Conservation (phyloP, 768 basidiomycete species). For the Holtermannia corniformis region DNA sequence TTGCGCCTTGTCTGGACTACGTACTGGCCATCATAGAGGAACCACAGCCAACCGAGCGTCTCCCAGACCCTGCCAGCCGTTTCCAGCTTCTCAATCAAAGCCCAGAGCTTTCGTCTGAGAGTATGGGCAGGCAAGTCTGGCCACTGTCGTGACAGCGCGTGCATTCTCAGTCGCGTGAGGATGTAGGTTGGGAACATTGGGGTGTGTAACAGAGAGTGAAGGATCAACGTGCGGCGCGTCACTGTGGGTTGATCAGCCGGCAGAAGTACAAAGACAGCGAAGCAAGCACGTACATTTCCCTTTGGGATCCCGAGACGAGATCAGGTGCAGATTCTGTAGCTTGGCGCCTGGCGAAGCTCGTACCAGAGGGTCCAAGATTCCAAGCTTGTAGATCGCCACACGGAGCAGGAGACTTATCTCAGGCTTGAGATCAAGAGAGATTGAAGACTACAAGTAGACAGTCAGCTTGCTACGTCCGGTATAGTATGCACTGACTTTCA, state of each 20-base stretch:
- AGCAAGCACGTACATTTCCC: conserved; percentile 43
- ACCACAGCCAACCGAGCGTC: conserved; percentile 67
- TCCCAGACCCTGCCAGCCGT: conserved; percentile 55
- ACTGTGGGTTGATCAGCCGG: conserved; percentile 47
- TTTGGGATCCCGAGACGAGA: conserved; percentile 1
- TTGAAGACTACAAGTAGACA: conserved; percentile 46
- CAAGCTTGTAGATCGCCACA: conserved; percentile 21
- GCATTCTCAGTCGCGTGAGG: conserved; percentile 59
- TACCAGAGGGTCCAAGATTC: conserved; percentile 9
- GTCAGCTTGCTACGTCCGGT: no score
- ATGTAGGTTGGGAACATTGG: conserved; percentile 72
- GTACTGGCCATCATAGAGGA: conserved; percentile 78
- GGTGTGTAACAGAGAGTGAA: conserved; percentile 55
- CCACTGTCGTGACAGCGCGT: conserved; percentile 78
- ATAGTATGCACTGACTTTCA: conserved; percentile 50
- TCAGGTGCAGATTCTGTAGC: conserved; percentile 24
- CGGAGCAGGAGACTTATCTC: conserved; percentile 53
- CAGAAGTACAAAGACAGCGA: conserved; percentile 37
- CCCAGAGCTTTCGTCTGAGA: conserved; percentile 64
- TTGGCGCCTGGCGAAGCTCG: conserved; percentile 31
- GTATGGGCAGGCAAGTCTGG: conserved; percentile 80
- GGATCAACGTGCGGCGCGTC: conserved; percentile 52
- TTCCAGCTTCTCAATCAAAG: conserved; percentile 56
- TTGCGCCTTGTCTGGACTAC: conserved; percentile 25
- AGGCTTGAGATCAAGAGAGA: conserved; percentile 59